Conservation (phyloP, 805 yeast genomes). For the Candida silvatica region DNA sequence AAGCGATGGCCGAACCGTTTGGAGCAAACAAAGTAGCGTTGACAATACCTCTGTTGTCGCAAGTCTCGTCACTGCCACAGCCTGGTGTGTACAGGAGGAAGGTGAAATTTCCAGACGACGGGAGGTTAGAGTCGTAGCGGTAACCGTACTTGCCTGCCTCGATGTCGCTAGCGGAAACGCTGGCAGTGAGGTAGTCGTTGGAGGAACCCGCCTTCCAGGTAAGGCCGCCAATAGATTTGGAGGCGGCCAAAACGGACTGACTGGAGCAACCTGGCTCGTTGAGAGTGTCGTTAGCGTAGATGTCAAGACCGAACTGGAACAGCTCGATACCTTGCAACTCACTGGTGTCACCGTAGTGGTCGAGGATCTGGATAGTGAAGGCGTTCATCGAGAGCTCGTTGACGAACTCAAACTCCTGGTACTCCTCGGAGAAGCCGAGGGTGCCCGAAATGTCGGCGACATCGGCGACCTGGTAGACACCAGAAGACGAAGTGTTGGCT, state of each 20-base stretch:
- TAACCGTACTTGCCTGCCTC: conserved; percentile 29
- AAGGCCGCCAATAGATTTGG: conserved; percentile 10
- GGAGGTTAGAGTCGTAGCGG: conserved; percentile 57
- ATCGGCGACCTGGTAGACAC: background rate
- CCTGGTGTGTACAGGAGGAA: conserved; percentile 82
- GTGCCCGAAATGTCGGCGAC: conserved; percentile 6
- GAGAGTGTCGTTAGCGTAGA: conserved; percentile 67
- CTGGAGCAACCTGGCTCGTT: conserved; percentile 55
- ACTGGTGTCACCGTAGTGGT: conserved; percentile 61
- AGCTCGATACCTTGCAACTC: conserved; percentile 69
- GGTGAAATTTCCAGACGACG: conserved; percentile 67
- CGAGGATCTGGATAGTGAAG: conserved; percentile 56
- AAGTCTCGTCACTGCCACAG: conserved; percentile 59
- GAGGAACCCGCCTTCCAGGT: conserved; percentile 15
- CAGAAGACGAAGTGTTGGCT: background rate
- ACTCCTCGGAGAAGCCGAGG: conserved; percentile 35
- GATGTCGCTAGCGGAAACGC: conserved; percentile 19
- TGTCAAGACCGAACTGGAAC: conserved; percentile 48
- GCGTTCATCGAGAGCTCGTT: conserved; percentile 52
- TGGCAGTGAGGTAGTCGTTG: conserved; percentile 17
- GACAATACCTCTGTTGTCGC: conserved; percentile 64
- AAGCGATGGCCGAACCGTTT: conserved; percentile 32
- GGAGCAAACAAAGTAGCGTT: conserved; percentile 60
- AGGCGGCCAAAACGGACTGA: conserved; percentile 3
- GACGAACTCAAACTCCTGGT: conserved; percentile 77